Evolutionary conservation across 129 eudicot genomes (phyloP), one percentile per base, ranked within the genome.

Genomic region (Ambrosia trifida): DNA sequence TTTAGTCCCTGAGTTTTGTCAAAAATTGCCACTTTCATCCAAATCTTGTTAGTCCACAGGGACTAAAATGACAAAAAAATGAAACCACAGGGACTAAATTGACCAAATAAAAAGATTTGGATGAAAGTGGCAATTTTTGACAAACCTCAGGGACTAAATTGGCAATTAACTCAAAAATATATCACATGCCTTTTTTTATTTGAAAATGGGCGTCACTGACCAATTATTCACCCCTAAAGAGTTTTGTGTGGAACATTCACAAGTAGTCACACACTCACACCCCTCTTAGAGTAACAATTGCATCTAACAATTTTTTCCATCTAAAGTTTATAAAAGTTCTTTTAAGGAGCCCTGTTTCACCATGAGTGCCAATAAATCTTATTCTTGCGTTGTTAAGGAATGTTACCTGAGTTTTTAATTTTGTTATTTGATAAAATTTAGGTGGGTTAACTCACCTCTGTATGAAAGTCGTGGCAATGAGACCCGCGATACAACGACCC

Each of bases 361-460:
- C 64, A 58, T 58, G 41, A 58, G 14, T 30, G 40, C 19, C 19
- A 12, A 5, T n/a, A 5, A 44, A 18, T 63, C 4, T 33, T 73
- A 62, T 73, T 5, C 5, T 46, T 73, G 13, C 60, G 16, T 44
- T 65, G 28, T 65, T 43, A 57, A 43, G 17, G 57, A 53, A 9
- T 53, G 38, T 57, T 75, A 75, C 57, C 16, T 45, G 13, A 11
- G 36, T 56, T 57, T 67, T 13, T 68, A 35, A 59, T 61, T 38
- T 35, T 50, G 3, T 59, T 49, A 63, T 73, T 72, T 65, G 49
- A 66, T 24, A 43, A 49, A 49, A 47, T 72, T 65, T 51, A 91
- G 98, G 84, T 94, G 97, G 98, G 97, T 94, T 44, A 68, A 89
- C 72, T 78, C 96, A 60, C 98, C 96, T 70, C 83, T 92, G 75